A percentile compares a stretch with the other conserved stretches of the same genome.
Conservation (phyloP, 352 stramenopile genomes). For the Globisporangium iwayamae region DNA sequence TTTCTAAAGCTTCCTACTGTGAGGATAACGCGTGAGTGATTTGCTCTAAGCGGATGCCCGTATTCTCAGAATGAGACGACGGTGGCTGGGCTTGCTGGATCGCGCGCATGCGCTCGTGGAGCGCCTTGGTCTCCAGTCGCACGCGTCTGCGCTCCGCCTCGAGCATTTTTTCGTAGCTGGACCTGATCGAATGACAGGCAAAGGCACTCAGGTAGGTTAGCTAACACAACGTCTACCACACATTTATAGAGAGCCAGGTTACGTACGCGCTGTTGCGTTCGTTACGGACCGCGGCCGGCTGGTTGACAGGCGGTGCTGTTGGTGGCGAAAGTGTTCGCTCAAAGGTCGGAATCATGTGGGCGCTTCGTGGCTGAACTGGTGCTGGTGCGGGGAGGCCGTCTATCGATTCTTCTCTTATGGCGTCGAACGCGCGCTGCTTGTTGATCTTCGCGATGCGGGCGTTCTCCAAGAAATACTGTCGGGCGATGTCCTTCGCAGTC, state of each 20-base stretch:
- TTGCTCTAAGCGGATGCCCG: too few relatives aligned
- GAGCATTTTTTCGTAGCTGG: slow-evolving; percentile 40
- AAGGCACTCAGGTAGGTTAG: neutral
- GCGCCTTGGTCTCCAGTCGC: slow-evolving; percentile 42
- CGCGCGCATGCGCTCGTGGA: slow-evolving; percentile 53
- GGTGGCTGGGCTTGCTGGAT: neutral
- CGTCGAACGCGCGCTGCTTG: slow-evolving; percentile 24
- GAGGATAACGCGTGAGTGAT: too few relatives aligned
- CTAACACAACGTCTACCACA: too few relatives aligned
- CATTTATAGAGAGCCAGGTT: neutral
- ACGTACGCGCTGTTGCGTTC: slow-evolving; percentile 13
- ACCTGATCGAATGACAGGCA: slow-evolving; percentile 1
- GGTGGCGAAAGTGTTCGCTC: neutral
- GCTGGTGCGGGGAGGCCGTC: neutral
- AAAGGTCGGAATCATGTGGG: neutral
- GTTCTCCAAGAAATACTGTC: slow-evolving; percentile 25
- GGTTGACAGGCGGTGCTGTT: neutral
- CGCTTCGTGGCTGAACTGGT: neutral
- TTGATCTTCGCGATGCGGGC: slow-evolving; percentile 22
- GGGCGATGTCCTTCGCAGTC: slow-evolving; percentile 7
- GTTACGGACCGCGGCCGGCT: neutral
- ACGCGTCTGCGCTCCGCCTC: slow-evolving; percentile 38
- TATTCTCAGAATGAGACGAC: too few relatives aligned
- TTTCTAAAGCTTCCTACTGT: too few relatives aligned
- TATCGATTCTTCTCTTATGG: slow-evolving; percentile 4